Percentiles rank a stretch among this genome's conserved stretches.
These are phyloP conservation scores for Fusarium nematophilum DNA, from an alignment of 2,329 filamentous ascomycete species.

Conservation along the genomic window DNA sequence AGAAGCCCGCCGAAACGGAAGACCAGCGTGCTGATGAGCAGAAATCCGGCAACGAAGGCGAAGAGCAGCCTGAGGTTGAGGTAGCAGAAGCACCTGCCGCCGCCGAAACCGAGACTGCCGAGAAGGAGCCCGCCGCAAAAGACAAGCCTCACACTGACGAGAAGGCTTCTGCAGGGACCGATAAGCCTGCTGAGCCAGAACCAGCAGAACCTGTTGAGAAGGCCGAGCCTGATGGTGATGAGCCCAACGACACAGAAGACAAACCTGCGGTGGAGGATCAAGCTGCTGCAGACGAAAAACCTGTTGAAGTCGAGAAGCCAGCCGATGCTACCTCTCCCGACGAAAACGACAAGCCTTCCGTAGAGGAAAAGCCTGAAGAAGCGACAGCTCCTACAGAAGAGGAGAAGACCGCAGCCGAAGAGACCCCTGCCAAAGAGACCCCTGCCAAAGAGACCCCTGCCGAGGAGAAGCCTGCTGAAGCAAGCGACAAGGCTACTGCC, in stretches of 20 bases:
- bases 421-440: neutral
- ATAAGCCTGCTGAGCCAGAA: conserved; percentile 5
- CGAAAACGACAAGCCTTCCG: neutral
- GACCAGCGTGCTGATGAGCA: neutral
- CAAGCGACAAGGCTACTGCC: neutral
- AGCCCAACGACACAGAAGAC: neutral
- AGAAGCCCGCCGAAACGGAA: conserved; percentile 1
- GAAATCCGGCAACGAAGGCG: neutral
- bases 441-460: neutral
- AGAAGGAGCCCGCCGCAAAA: neutral
- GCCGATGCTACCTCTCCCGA: neutral
- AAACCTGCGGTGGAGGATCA: neutral
- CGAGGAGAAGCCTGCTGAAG: neutral
- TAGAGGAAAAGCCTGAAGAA: conserved; percentile 1
- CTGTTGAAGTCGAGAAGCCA: neutral
- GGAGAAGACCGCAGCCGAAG: neutral
- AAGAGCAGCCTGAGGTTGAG: conserved; percentile 2
- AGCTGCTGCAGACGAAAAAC: neutral
- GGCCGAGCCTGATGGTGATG: neutral
- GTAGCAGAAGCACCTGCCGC: too few species aligned
- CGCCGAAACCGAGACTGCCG: neutral
- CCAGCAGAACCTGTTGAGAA: conserved; percentile 9
- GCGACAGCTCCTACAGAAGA: neutral
- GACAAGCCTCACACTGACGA: neutral
- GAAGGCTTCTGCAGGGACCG: neutral